Percentiles rank a stretch among this genome's conserved stretches.
These are phyloP conservation scores for Mimosa bimucronata DNA, from an alignment of 306 rosid species.

Conservation along the genomic window DNA sequence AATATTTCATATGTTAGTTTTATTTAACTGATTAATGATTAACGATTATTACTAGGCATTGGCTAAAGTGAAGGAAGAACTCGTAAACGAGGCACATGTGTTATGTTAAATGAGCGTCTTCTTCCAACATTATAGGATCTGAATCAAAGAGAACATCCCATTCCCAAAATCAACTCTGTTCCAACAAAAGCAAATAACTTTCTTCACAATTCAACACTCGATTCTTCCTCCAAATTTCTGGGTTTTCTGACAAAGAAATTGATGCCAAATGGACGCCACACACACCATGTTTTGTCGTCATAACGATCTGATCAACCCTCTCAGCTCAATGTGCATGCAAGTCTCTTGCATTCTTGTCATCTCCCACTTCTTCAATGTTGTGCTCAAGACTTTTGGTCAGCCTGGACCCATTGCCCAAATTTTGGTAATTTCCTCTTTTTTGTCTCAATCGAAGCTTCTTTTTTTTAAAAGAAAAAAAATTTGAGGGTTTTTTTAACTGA, in stretches of 20 bases:
- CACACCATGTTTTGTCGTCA: constrained; percentile 60
- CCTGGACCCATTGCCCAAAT: constrained; percentile 93
- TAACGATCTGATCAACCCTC: constrained; percentile 60
- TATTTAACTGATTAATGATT: neutral
- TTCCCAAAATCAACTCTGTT: neutral
- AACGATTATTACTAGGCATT: neutral
- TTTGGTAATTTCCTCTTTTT: constrained; percentile 54
- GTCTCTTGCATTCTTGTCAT: constrained; percentile 86
- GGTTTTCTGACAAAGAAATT: constrained; percentile 1
- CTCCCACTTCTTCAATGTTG: constrained; percentile 79
- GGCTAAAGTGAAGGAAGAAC: constrained; percentile 38
- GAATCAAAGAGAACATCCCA: constrained; percentile 2
- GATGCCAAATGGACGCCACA: constrained; percentile 75
- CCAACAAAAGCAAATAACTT: neutral
- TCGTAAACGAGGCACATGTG: constrained; percentile 34
- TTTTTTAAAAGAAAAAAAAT: too few relatives aligned
- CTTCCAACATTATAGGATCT: constrained; percentile 52
- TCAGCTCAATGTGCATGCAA: constrained; percentile 87
- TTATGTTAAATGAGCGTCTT: constrained; percentile 31
- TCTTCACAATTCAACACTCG: neutral
- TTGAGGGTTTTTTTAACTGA: too few relatives aligned
- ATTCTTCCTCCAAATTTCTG: constrained; percentile 16
- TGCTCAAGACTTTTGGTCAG: constrained; percentile 80
- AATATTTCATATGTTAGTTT: constrained; percentile 2
- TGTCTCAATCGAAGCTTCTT: neutral